A percentile compares a stretch with the other conserved stretches of the same genome.
phyloP scores from a whole-genome alignment of 495 filamentous ascomycete genomes.

The Talaromyces ruber region DNA sequence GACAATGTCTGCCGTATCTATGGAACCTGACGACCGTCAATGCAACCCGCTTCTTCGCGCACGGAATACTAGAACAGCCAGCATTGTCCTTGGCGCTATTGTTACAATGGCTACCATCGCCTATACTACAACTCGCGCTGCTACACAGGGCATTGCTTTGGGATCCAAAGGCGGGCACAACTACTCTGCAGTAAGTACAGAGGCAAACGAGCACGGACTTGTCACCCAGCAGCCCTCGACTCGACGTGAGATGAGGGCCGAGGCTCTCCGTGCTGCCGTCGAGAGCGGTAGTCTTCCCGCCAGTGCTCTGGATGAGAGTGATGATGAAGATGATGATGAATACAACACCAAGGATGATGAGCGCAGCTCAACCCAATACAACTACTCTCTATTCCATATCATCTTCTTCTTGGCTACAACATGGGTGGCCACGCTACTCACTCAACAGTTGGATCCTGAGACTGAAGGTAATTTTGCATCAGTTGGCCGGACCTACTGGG shows the following conservation, averaged over 20 bases:
- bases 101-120: constrained; percentile 96
- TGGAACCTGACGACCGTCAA: constrained; percentile 92
- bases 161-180: constrained; percentile 53
- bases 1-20: constrained; percentile 95
- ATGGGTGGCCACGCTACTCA: constrained; percentile 91
- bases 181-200: constrained; percentile 52
- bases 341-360: constrained; percentile 75
- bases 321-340: constrained; percentile 57
- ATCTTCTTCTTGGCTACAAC: constrained; percentile 95
- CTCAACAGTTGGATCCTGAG: constrained; percentile 68
- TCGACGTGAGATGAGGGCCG: constrained; percentile 84
- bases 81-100: constrained; percentile 83
- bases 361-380: constrained; percentile 83
- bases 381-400: constrained; percentile 92
- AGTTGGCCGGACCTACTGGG: constrained; percentile 92
- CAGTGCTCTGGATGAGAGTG: constrained; percentile 75
- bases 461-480: constrained; percentile 68
- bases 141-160: constrained; percentile 85
- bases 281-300: constrained; percentile 86
- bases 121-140: constrained; percentile 94
- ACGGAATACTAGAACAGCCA: constrained; percentile 80
- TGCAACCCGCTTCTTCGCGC: constrained; percentile 93
- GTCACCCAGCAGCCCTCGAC: constrained; percentile 77
- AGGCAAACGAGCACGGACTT: constrained; percentile 74
- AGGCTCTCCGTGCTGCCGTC: constrained; percentile 84